Evolutionary conservation across 192 early-diverging fungal genomes (phyloP), one percentile per base, ranked within the genome.

Genomic region (Tieghemiomyces parasiticus): DNA sequence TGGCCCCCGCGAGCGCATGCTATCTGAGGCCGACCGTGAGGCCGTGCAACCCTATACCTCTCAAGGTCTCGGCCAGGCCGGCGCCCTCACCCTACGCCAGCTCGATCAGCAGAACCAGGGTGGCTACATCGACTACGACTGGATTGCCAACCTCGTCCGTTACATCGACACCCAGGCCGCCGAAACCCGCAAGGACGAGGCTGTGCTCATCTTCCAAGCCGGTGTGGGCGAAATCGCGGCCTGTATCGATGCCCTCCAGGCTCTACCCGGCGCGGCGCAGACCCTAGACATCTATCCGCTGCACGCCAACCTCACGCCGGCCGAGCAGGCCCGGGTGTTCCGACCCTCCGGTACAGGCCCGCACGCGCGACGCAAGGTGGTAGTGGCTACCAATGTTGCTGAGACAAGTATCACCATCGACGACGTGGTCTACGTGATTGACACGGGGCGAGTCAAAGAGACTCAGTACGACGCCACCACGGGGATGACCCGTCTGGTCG

Each of bases 311-410:
- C 64, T 85, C 28, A 61, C 78, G 0, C 46, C 76, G 0, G 14
- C 42, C 10, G 80, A 85, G 45, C 85, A 88, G 60, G 63, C 65
- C 2, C 67, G 62, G 0, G 74, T 76, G 30, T 76, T 76, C 38
- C 42, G 30, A 13, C 61, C 47, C 13, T 71, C 80, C 0, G 63
- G 74, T 2, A 65, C 75, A 0, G 72, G 77, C 9, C n/a, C n/a
- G n/a, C n/a, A n/a, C n/a, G n/a, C n/a, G n/a, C 74, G 71, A 3
- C 77, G 95, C 12, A 95, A 93, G 63, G 82, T 95, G 0, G 75
- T 98, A 0, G 80, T 98, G 1, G 77, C 95, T 0, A 94, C 92
- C 13, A 94, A 93, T 56, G 81, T 92, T 31, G 92, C 91, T 2
- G 92, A 95, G 58, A 71, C 69, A 26, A 66, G 69, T n/a, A 74